Base-by-base conservation (phyloP, 148 eudicot species). In the Amaranthus hypochondriacus region DNA sequence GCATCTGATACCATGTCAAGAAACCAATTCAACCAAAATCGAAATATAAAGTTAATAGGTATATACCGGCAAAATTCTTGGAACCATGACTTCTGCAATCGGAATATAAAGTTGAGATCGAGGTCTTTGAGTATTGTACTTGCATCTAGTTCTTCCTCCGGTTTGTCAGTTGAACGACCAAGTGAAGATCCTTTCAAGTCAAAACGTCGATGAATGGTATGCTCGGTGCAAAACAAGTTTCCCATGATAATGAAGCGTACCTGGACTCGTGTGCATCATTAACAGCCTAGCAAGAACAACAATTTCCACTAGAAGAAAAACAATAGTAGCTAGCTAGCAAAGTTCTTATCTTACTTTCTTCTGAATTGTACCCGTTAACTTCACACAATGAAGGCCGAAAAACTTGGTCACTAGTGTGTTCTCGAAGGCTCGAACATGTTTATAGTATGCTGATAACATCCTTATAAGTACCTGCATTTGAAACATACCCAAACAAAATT, bases 241-340 rank as follows among this genome's bases (percentile, higher is more conserved):
- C 99, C 99, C 92, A 95, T 95, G 80, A 95, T 90, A 67, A 95
- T 86, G 81, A 95, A 95, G 14, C 99, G 86, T 54, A 92, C 97
- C 99, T 96, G 77, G 59, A 78, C 44, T 72, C 62, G 57, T 13
- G 43, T 7, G 49, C 61, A 66, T 75, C 78, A 79, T 75, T 80
- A 54, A 53, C 7, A 39, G 28, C 57, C 47, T 8, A 75, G 10
- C 48, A 50, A 66, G 11, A 71, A 50, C 8, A 70, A 78, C 15
- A 5, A 64, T n/a, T 66, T 75, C 56, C 62, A 39, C 76, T 61
- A 15, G 9, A 42, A 28, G 28, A 39, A 72, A 42, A 54, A 44
- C 4, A 58, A 58, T 2, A 69, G 6, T 6, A 5, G 46, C 70
- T 52, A 14, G 11, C 44, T 39, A 62, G 12, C 21, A 52, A 48